Evolutionary conservation across 192 early-diverging fungal genomes (phyloP).

Genomic region (Coemansia sp.): DNA sequence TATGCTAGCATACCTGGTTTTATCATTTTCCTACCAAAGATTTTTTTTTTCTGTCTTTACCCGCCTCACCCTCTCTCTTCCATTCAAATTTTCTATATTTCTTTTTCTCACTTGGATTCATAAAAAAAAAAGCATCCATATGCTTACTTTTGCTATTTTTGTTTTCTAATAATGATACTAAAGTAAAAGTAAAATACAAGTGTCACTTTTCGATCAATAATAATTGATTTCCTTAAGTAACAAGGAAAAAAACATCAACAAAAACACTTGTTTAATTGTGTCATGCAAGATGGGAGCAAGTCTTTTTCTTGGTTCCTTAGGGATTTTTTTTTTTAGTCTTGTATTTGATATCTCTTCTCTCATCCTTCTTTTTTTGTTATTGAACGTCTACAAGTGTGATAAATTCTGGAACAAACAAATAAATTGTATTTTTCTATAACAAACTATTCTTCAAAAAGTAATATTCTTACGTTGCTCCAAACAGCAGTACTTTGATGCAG

Average conservation of each 20-base stretch:
- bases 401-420: background rate
- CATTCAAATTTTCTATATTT: constrained; percentile 4
- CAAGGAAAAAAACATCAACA: too few species aligned
- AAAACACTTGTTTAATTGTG: too few species aligned
- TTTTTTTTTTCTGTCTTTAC: background rate
- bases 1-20: background rate
- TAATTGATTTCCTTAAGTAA: too few species aligned
- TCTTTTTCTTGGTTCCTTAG: background rate
- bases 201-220: too few species aligned
- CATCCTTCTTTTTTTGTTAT: background rate
- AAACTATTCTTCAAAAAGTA: background rate
- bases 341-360: too few species aligned
- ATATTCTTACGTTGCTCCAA: background rate
- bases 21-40: background rate
- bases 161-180: too few species aligned
- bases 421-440: too few species aligned
- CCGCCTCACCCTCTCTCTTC: background rate
- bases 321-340: background rate
- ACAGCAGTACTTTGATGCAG: background rate
- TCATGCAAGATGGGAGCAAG: too few species aligned
- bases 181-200: too few species aligned
- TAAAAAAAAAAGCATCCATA: background rate
- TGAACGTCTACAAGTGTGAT: background rate
- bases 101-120: background rate
- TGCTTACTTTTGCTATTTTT: background rate